Percentiles rank a stretch among this genome's conserved stretches.
Conservation (phyloP, 2,329 filamentous ascomycete genomes). For the Penicillium sumatraense region DNA sequence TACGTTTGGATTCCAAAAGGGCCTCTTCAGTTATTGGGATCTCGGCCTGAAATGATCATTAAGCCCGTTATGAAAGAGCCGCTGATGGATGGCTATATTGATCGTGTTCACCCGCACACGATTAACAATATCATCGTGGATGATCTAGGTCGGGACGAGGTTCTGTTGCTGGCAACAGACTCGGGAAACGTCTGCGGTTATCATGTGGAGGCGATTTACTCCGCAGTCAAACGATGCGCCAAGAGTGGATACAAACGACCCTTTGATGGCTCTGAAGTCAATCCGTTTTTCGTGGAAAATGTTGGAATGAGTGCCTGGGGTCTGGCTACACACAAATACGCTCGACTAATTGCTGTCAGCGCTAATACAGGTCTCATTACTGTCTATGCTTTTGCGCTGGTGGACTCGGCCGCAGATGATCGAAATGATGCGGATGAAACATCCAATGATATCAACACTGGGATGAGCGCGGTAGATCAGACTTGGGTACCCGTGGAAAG, state of each 20-base stretch:
- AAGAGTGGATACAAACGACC: conserved; percentile 26
- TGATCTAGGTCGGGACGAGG: conserved; percentile 70
- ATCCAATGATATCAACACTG: neutral
- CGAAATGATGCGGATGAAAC: conserved; percentile 21
- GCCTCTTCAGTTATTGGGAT: conserved; percentile 44
- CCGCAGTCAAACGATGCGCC: conserved; percentile 46
- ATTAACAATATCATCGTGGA: conserved; percentile 73
- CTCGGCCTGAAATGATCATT: conserved; percentile 47
- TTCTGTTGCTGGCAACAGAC: conserved; percentile 70
- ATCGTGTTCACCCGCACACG: conserved; percentile 59
- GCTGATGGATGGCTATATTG: conserved; percentile 58
- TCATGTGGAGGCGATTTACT: conserved; percentile 60
- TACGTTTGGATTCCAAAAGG: conserved; percentile 51
- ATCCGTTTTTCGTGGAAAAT: conserved; percentile 73
- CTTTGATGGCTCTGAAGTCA: conserved; percentile 40
- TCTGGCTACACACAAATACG: conserved; percentile 76
- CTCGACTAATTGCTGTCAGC: conserved; percentile 84
- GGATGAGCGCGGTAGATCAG: conserved; percentile 20
- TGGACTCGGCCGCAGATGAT: conserved; percentile 35
- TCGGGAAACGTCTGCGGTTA: conserved; percentile 77
- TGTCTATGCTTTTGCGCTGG: conserved; percentile 64
- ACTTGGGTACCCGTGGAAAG: conserved; percentile 41
- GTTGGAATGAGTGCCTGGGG: conserved; percentile 87
- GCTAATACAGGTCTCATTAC: conserved; percentile 70
- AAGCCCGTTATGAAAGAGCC: conserved; percentile 45